A percentile compares a stretch with the other conserved stretches of the same genome.
Evolutionary conservation across 148 eudicot species (phyloP).

Genomic region (Rhododendron molle): DNA sequence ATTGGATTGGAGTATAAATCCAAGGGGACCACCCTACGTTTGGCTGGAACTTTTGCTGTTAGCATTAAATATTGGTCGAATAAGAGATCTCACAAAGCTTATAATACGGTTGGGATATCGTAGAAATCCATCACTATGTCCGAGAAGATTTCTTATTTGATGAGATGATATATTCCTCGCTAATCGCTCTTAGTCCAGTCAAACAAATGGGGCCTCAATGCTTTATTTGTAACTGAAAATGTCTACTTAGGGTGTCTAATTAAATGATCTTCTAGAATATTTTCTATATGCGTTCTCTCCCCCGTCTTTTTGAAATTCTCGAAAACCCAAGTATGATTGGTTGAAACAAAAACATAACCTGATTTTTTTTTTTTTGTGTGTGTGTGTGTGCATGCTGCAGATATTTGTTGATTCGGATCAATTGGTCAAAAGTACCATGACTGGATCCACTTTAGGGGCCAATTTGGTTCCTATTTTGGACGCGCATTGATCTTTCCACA

Average conservation of each 20-base stretch:
- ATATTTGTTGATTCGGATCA: constrained; percentile 58
- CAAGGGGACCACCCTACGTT: background rate
- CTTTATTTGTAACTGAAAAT: background rate
- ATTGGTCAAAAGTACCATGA: constrained; percentile 1
- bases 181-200: no score
- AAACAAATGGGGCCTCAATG: background rate
- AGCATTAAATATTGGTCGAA: background rate
- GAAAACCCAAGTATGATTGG: background rate
- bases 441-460: background rate
- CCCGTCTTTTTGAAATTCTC: background rate
- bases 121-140: background rate
- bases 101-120: background rate
- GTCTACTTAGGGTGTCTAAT: background rate
- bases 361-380: no score
- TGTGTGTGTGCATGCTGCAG: constrained; percentile 34
- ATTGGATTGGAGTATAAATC: background rate
- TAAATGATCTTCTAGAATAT: background rate
- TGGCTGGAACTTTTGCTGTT: background rate
- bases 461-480: background rate
- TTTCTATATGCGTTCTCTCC: background rate
- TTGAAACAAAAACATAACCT: background rate
- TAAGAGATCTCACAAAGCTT: background rate
- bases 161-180: background rate
- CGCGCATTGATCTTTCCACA: background rate
- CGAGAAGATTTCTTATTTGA: background rate